Evolutionary conservation across 495 filamentous ascomycete species (phyloP), one percentile per base, ranked within the genome.

Genomic region (Durotheca rogersii): DNA sequence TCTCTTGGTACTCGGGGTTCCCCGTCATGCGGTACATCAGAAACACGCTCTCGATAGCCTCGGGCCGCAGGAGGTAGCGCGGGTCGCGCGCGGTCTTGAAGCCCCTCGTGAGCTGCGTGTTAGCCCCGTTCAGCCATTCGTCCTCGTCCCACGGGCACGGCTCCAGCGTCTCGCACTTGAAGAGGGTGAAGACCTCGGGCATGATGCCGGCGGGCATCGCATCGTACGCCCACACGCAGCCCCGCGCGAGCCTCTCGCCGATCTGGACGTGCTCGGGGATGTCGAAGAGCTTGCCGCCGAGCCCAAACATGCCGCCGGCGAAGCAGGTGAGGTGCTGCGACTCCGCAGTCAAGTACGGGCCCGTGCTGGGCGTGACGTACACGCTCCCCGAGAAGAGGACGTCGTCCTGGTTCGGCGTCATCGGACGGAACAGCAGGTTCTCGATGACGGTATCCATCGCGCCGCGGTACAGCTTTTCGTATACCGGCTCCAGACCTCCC

Each of bases 201-300:
- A 89, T 89, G 53, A 92, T 84, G 5, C 87, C 87, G 0, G 81
- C 81, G 12, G 60, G 51, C 50, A 85, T 85, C n/a, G 78, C 70
- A 47, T 84, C 76, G 62, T 91, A 91, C 1, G 84, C 79, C 86
- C 85, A 91, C 7, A 88, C 80, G 58, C 88, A 92, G 17, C 87
- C 88, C 45, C 89, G 82, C 0, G 86, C 85, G 12, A 92, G 71
- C 61, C 87, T 85, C 30, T 72, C 66, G 9, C 81, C 88, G 29
- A 89, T 72, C 5, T 87, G 76, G 45, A 90, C 62, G 60, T 92
- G 85, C 12, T 74, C 72, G 4, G 80, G 72, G 30, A 81, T 73
- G 6, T 75, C 71, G 47, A 89, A 88, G 3, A 85, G 69, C 59
- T 83, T 84, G 41, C 85, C 79, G 18, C 84, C 88, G 36, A 92